phyloP scores from a whole-genome alignment of 495 filamentous ascomycete species.

The Neurospora hispaniola region DNA sequence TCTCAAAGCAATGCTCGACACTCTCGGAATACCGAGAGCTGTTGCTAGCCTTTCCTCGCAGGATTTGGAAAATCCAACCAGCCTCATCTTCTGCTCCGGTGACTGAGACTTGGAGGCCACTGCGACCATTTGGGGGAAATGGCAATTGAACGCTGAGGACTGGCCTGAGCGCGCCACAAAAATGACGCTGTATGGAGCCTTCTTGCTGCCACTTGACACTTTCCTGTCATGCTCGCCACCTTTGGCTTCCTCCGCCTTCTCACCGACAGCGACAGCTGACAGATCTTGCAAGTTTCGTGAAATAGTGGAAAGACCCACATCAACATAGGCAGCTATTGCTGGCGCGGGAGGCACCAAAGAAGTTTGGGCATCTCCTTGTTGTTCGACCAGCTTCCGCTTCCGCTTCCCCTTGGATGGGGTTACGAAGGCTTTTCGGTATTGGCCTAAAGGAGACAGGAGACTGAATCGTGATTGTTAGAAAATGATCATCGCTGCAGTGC shows the following conservation, averaged over 20 bases:
- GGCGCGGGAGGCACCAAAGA: constrained; percentile 27
- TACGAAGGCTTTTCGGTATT: constrained; percentile 37
- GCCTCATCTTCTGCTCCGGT: constrained; percentile 28
- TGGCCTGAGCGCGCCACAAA: constrained; percentile 44
- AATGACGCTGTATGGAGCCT: constrained; percentile 23
- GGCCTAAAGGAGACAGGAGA: constrained; percentile 45
- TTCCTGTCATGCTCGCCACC: neutral
- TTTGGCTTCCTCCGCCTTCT: neutral
- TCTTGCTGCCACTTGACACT: neutral
- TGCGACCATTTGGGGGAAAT: constrained; percentile 48
- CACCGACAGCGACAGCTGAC: constrained; percentile 10
- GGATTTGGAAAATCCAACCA: constrained; percentile 45
- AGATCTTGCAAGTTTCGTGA: constrained; percentile 41
- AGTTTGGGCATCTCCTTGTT: constrained; percentile 4
- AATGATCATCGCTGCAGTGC: neutral
- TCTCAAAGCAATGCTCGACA: constrained; percentile 46
- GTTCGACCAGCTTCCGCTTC: constrained; percentile 24
- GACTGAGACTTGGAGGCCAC: constrained; percentile 37
- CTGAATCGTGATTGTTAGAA: constrained; percentile 20
- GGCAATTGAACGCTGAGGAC: constrained; percentile 40
- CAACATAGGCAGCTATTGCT: constrained; percentile 39
- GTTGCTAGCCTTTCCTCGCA: constrained; percentile 40
- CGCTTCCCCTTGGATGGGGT: constrained; percentile 44
- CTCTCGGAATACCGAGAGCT: constrained; percentile 45
- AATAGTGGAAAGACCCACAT: constrained; percentile 48